Evolutionary conservation across 1,284 basidiomycete species (phyloP).

Genomic region (Cryptococcus sp.): DNA sequence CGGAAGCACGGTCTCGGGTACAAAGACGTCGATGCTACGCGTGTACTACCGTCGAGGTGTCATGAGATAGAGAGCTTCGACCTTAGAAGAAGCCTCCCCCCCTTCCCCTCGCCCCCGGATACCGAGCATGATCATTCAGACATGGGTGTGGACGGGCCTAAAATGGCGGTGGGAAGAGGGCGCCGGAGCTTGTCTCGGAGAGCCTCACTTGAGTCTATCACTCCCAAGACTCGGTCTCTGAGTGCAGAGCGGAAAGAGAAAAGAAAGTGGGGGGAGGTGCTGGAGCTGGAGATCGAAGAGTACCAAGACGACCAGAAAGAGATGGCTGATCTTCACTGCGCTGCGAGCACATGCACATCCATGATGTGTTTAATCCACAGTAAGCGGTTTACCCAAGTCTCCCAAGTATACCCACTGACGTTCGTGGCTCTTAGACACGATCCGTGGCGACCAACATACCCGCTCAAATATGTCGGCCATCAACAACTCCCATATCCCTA

Average conservation of each 20-base stretch:
- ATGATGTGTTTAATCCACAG: slow-evolving; percentile 12
- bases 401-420: too few species aligned
- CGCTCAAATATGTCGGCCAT: too few species aligned
- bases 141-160: too few species aligned
- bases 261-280: slow-evolving; percentile 11
- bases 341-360: slow-evolving; percentile 3
- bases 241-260: neutral
- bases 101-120: slow-evolving; percentile 8
- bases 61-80: slow-evolving; percentile 7
- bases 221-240: too few species aligned
- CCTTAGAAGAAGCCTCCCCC: slow-evolving; percentile 13
- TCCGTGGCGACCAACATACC: neutral
- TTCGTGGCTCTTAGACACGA: neutral
- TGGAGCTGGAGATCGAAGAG: slow-evolving; percentile 3
- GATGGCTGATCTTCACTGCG: slow-evolving; percentile 4
- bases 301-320: neutral
- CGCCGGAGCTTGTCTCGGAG: too few species aligned
- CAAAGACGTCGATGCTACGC: slow-evolving; percentile 9
- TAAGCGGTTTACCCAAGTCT: neutral
- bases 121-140: neutral
- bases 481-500: too few species aligned
- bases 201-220: too few species aligned
- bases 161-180: too few species aligned
- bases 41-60: slow-evolving; percentile 6
- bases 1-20: neutral